Base-by-base conservation (phyloP, 768 basidiomycete species). In the Leccinum disarticulatum region DNA sequence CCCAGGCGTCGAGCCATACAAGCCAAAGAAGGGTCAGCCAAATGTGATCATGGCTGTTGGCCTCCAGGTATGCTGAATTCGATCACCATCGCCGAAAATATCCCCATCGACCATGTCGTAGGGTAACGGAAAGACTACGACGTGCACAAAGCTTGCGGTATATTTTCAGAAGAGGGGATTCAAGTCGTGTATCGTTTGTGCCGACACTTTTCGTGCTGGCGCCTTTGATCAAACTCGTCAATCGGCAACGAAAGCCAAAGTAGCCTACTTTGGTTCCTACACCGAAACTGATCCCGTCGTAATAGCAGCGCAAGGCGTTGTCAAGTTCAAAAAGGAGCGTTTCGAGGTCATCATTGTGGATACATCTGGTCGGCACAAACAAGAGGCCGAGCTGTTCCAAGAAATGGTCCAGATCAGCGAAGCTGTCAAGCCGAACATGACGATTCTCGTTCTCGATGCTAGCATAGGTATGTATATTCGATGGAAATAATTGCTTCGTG, bases 291-390 rank as follows among this genome's bases (percentile, higher is more conserved):
- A 99, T 73, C 97, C 97, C 3, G 97, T 98, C 7, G 81, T 87
- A 1, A 98, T 97, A 65, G 95, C 97, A 11, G 87, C 91, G 1
- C 87, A 96, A 70, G 97, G 97, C 72, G 97, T 98, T 10, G 78
- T 87, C 11, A 98, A 99, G 74, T 99, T 99, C 82, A 92, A 95
- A 77, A 95, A 98, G 78, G 96, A 98, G 73, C 83, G 94, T 38
- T 98, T 99, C 70, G 97, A 99, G 60, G 92, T 99, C 49, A 95
- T 99, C 67, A 97, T 99, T 59, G 96, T 99, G 53, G 97, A 99
- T 73, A 99, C 97, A 0, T 95, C 93, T 30, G 97, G 97, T 52
- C 82, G 97, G 62, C 97, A 99, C 73, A 93, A 93, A 71, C 97
- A 99, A 74, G 97, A 99, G 77, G 87, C 86, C 3, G 97, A 98